Base-by-base conservation (phyloP, 2,329 filamentous ascomycete genomes). In the Delphinella strobiligena region DNA sequence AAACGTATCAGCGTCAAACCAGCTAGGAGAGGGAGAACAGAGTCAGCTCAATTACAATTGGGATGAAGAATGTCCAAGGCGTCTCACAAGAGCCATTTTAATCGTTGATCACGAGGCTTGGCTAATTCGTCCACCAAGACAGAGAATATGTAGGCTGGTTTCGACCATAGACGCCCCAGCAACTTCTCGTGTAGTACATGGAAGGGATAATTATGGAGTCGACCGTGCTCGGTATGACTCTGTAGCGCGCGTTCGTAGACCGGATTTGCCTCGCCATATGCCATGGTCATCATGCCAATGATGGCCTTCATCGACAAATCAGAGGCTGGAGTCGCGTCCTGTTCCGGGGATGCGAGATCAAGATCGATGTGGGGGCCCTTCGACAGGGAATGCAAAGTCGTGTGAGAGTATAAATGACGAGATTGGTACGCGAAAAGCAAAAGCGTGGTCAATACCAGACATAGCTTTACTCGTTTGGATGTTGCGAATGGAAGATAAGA, bases 111-210 rank as follows among this genome's bases (percentile, higher is more conserved):
- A 10, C 54, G 52, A 1, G 61, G 59, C 43, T 63, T 62, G 7
- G 54, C 40, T 42, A 63, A 53, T 45, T 62, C 59, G 3, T 53
- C 48, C 37, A 64, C 51, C 8, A 66, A 47, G 4, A 65, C 47
- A 9, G 56, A 54, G 8, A 66, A 51, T 22, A 68, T 60, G 44
- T 65, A 66, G 2, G 61, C 65, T 2, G 58, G 57, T 39, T 68
- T 68, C 35, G 58, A 62, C 64, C 64, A 68, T 4, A 63, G 53
- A 30, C 62, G 59, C 36, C 64, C 61, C 12, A 67, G 49, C 1
- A 68, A 52, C 2, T 56, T 46, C 27, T 62, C 53, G 4, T 62
- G 61, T 34, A 67, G 51, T 4, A 68, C 56, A 31, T 61, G 56
- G 5, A 66, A 48, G 5, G 62, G 60, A 31, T 64, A 66, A 4